These are phyloP conservation scores for Clavispora fructus DNA, from an alignment of 805 yeast species.

Conservation along the genomic window DNA sequence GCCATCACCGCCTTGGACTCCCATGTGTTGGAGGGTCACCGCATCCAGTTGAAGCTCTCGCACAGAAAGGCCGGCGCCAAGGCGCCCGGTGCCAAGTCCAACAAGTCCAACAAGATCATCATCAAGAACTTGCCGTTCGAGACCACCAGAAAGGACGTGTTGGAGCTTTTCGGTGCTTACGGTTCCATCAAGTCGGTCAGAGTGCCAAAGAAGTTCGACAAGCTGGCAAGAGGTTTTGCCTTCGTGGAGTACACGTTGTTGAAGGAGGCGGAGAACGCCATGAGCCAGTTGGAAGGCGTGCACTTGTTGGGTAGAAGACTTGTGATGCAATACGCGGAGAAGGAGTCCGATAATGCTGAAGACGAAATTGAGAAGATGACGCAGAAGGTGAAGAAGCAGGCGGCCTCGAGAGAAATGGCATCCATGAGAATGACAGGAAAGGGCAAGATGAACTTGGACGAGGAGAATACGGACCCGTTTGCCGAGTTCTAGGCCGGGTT, in stretches of 20 bases:
- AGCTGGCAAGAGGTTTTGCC: constrained; percentile 94
- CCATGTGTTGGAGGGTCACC: constrained; percentile 80
- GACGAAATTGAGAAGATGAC: constrained; percentile 91
- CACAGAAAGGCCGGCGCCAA: constrained; percentile 55
- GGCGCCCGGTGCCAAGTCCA: constrained; percentile 25
- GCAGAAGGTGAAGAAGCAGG: constrained; percentile 74
- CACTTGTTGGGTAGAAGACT: constrained; percentile 93
- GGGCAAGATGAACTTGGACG: constrained; percentile 65
- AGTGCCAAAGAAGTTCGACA: constrained; percentile 94
- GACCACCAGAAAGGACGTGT: constrained; percentile 87
- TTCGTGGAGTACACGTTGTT: constrained; percentile 86
- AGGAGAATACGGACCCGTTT: constrained; percentile 36
- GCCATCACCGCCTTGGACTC: constrained; percentile 77
- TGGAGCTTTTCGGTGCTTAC: constrained; percentile 87
- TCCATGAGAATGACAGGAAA: constrained; percentile 66
- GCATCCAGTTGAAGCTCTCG: constrained; percentile 81
- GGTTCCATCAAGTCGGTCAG: constrained; percentile 93
- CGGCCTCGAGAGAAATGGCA: constrained; percentile 68
- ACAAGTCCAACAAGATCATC: constrained; percentile 69
- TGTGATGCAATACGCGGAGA: constrained; percentile 88
- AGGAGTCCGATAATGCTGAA: constrained; percentile 77
- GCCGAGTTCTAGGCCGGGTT: constrained; percentile 16
- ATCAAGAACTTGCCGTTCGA: constrained; percentile 97
- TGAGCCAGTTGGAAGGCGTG: constrained; percentile 90
- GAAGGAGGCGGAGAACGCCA: constrained; percentile 88